Evolutionary conservation across 2,329 filamentous ascomycete genomes (phyloP), one percentile per base, ranked within the genome.

Genomic region (Neospermospora avenae): DNA sequence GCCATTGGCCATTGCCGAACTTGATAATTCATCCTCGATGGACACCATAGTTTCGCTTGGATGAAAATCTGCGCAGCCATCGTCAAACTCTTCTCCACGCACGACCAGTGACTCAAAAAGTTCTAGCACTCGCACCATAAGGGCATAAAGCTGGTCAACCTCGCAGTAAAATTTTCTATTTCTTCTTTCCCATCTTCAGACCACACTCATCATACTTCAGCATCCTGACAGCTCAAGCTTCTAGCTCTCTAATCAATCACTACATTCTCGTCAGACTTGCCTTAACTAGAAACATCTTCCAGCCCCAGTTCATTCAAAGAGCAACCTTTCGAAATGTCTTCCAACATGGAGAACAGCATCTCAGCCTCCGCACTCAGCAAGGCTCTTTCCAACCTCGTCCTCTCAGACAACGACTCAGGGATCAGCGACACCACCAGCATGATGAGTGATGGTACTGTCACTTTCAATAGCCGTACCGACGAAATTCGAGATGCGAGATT

Each of bases 401-500:
- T 55, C 51, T 41, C 41, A 31, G 48, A 51, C 1, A 51, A 37
- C n/a, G 14, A 16, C 14, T 51, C 31, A 7, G 31, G 35, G 28
- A 51, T 16, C n/a, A 51, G 31, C 31, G 48, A 51, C 3, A n/a
- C 34, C 31, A 28, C 14, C n/a, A 31, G 16, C 0, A 35, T 44
- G 25, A 31, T n/a, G 14, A 51, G n/a, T 5, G 16, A 37, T 11
- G 35, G 42, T 52, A 55, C 34, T 6, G 7, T 35, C 8, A 42
- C 55, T 16, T 59, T 55, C 51, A 49, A 59, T 34, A 25, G 55
- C 25, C 51, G 57, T 31, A 55, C 42, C 22, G 18, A 16, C 11
- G n/a, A 41, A 8, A 35, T 49, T 13, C 57, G 57, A 22, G 57
- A 59, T 35, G 51, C 57, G 18, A 59, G 57, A 55, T 34, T 59